Evolutionary conservation across 2,329 filamentous ascomycete species (phyloP), one percentile per base, ranked within the genome.

Genomic region (Aureobasidium musti): DNA sequence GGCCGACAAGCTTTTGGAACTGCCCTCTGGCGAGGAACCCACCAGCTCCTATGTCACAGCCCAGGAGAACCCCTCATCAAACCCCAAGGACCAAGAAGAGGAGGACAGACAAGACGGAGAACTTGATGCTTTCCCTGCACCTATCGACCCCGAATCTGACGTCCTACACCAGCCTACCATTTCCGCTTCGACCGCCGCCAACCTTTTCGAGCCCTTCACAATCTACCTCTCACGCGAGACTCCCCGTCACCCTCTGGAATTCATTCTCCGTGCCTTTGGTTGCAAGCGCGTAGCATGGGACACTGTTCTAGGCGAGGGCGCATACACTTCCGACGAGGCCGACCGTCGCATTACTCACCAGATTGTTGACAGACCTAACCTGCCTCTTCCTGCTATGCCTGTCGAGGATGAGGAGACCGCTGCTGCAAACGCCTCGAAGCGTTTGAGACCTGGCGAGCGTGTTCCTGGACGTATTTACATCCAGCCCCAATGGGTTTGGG

Each of bases 401-500:
- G 77, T 80, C 67, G 82, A 83, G 65, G 79, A 82, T 56, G 78
- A 86, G 86, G 79, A 90, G 82, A 69, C 81, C 80, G 56, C 85
- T 84, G 76, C 86, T 83, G 76, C 79, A 87, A 69, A 75, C 69
- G 69, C 73, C 57, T 73, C 78, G 41, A 81, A 78, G 69, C 78
- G 70, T 14, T 74, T 83, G 68, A 81, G 79, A 73, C 80, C 83
- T 35, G 90, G 91, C 73, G 87, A 87, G 70, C 87, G 92, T 68
- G 89, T 98, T 69, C 92, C 94, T n/a, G 94, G 94, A 41, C 86
- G 95, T 71, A 92, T 88, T 70, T 99, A 99, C 73, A 81, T 99
- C 66, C 95, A 99, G 81, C 95, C 95, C 23, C 95, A 99, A 77
- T 99, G 96, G 94, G 88, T 99, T 4, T 99, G 95, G 95, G 95